Evolutionary conservation across 345 rosid genomes (phyloP), one percentile per base, ranked within the genome.

Genomic region (Eucalyptus erythrocorys): DNA sequence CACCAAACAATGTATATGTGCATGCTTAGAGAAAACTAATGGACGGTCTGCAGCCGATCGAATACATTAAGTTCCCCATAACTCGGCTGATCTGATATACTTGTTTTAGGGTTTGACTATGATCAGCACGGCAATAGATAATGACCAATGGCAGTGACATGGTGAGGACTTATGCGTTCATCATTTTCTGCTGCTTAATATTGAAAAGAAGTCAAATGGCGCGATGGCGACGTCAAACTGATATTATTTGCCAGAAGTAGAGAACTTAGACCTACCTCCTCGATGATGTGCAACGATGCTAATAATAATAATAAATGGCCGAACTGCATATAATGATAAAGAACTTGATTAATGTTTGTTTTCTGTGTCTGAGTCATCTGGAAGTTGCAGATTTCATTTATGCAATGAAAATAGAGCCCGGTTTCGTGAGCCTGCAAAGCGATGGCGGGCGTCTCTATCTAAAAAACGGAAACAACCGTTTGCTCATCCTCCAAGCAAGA

Each of bases 211-310:
- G 89, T 90, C 91, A 90, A 91, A 85, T 76, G 87, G 79, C 85
- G 53, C 32, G 95, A 93, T 88, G 91, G 93, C 88, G 93, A 93
- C 88, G 90, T 91, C 21, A 86, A 94, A 92, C 91, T 40, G 86
- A 88, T 57, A 21, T 37, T 15, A 89, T 30, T 89, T 88, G 85
- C 92, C 59, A 88, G 61, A 85, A 53, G 85, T 21, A 88, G 90
- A 76, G 82, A 37, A 21, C 82, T 37, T 3, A 21, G 82, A 19
- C 82, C 47, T 15, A 76, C 27, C 82, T 37, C 42, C 80, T 17
- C 19, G 42, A 68, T 34, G 80, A 68, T 68, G 43, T 16, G 37
- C 43, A 68, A 19, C 19, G 43, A 34, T 68, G 80, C 43, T 34
- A 68, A 68, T 68, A 10, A 7, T 68, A 9, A 15, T 68, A 34